A percentile compares a stretch with the other conserved stretches of the same genome.
Evolutionary conservation across 228 moss, liverwort and hornwort genomes (phyloP).

Genomic region (Sphagnum fallax): DNA sequence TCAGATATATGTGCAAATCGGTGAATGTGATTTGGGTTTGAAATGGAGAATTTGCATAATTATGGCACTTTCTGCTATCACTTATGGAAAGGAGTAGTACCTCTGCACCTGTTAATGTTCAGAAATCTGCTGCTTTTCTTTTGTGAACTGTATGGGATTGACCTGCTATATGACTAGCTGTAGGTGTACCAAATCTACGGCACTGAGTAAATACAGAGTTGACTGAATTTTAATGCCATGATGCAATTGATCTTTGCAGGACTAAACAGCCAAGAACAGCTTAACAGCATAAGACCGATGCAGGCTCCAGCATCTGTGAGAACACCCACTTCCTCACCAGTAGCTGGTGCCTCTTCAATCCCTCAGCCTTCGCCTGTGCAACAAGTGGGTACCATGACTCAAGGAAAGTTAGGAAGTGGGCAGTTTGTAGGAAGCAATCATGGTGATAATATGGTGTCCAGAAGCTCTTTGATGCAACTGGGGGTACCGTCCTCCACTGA

Average conservation of each 20-base stretch:
- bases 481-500: conserved; percentile 25
- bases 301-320: conserved; percentile 40
- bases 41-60: too few species aligned
- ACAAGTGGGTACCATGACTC: conserved; percentile 17
- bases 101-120: too few species aligned
- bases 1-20: too few species aligned
- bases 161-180: too few species aligned
- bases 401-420: conserved; percentile 31
- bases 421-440: conserved; percentile 42
- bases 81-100: too few species aligned
- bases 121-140: too few species aligned
- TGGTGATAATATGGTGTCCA: conserved; percentile 41
- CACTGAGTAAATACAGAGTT: too few species aligned
- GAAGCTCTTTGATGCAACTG: conserved; percentile 20
- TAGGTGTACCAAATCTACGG: too few species aligned
- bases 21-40: too few species aligned
- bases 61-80: too few species aligned
- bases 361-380: conserved; percentile 42
- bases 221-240: neutral
- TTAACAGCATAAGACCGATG: conserved; percentile 34
- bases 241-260: conserved; percentile 20
- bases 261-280: conserved; percentile 49
- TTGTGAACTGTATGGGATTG: too few species aligned
- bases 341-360: conserved; percentile 21
- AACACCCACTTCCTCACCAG: conserved; percentile 9